phyloP scores from a whole-genome alignment of 805 yeast genomes.

The Candida insectorum region DNA sequence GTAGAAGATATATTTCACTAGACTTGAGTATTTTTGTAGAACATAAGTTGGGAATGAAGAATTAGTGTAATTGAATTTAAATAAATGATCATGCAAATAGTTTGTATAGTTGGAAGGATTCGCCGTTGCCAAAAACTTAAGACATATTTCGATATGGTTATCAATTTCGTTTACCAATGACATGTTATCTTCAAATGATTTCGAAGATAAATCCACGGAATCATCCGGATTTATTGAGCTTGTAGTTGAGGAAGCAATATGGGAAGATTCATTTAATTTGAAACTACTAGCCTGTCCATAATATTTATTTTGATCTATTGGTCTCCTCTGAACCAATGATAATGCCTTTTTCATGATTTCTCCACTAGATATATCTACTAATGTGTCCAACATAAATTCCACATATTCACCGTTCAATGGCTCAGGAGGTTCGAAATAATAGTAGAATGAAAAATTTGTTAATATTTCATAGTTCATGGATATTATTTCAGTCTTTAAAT shows the following conservation, averaged over 20 bases:
- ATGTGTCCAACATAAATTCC: slow-evolving; percentile 22
- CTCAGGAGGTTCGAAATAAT: slow-evolving; percentile 27
- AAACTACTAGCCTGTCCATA: slow-evolving; percentile 1
- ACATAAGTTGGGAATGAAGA: slow-evolving; percentile 22
- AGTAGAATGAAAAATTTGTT: slow-evolving; percentile 22
- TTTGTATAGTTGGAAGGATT: slow-evolving; percentile 30
- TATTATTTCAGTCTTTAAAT: slow-evolving; percentile 5
- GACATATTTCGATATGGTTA: slow-evolving; percentile 23
- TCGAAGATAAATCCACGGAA: slow-evolving; percentile 1
- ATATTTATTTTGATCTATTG: slow-evolving; percentile 11
- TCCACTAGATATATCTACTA: slow-evolving; percentile 27
- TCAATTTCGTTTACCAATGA: slow-evolving; percentile 26
- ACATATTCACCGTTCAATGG: slow-evolving; percentile 18
- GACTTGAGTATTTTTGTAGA: slow-evolving; percentile 30
- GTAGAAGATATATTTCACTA: slow-evolving; percentile 31
- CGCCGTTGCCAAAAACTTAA: slow-evolving; percentile 34
- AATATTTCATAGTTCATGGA: slow-evolving; percentile 12
- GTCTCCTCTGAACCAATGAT: slow-evolving; percentile 20
- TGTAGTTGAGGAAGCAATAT: not conserved
- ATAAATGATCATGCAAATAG: slow-evolving; percentile 23
- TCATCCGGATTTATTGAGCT: not conserved
- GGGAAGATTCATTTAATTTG: not conserved
- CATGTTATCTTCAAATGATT: not conserved
- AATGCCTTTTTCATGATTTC: slow-evolving; percentile 26
- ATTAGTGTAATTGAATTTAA: slow-evolving; percentile 17